These are phyloP conservation scores for Beauveria pseudobassiana DNA, from an alignment of 2,329 filamentous ascomycete species.

Conservation along the genomic window DNA sequence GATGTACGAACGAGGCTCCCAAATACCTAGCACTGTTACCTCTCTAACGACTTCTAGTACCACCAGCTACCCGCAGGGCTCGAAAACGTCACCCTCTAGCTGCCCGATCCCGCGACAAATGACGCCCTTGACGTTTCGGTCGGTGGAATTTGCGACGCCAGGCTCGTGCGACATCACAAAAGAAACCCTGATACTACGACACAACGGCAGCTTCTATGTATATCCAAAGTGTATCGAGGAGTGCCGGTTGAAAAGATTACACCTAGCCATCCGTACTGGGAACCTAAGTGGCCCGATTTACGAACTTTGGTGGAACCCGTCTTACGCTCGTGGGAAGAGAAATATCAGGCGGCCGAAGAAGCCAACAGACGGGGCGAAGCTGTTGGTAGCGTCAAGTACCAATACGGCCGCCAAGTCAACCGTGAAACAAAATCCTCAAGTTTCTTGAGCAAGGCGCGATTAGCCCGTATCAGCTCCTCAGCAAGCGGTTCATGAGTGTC, in stretches of 20 bases:
- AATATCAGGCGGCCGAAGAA: conserved; percentile 32
- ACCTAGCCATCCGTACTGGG: conserved; percentile 44
- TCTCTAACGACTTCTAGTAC: neutral
- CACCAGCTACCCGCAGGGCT: neutral
- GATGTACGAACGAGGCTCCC: neutral
- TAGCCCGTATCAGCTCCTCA: conserved; percentile 49
- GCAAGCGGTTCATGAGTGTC: conserved; percentile 40
- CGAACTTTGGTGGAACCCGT: conserved; percentile 34
- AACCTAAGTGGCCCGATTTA: conserved; percentile 42
- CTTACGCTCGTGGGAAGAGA: conserved; percentile 41
- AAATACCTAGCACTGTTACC: neutral
- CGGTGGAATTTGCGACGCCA: neutral
- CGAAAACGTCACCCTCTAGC: neutral
- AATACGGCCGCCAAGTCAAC: conserved; percentile 49
- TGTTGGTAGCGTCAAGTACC: conserved; percentile 38
- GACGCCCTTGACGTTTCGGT: neutral
- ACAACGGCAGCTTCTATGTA: conserved; percentile 43
- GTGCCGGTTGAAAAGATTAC: conserved; percentile 9
- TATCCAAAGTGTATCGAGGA: conserved; percentile 30
- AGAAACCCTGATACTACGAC: conserved; percentile 35
- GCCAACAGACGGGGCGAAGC: conserved; percentile 26
- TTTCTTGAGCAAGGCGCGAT: conserved; percentile 44
- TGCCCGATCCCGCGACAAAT: neutral
- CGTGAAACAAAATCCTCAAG: conserved; percentile 42
- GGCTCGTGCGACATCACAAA: conserved; percentile 34